Evolutionary conservation across 306 rosid genomes (phyloP).

Genomic region (Geum urbanum): DNA sequence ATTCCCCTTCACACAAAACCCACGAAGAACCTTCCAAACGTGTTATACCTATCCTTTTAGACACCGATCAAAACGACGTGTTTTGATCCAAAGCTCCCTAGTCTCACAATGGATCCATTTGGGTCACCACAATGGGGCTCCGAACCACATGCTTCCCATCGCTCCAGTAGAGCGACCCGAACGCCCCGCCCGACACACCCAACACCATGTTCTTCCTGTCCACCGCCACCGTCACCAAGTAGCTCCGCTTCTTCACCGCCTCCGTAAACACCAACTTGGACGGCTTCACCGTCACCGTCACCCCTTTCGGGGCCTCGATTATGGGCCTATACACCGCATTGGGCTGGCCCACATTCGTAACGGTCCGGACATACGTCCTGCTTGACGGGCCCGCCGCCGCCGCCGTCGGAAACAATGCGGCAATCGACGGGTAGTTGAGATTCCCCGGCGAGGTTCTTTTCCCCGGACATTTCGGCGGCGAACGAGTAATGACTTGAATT

Average conservation of each 20-base stretch:
- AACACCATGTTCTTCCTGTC: conserved; percentile 39
- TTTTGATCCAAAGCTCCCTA: conserved; percentile 1
- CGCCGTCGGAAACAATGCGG: conserved; percentile 43
- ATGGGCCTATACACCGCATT: conserved; percentile 48
- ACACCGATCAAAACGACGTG: conserved; percentile 42
- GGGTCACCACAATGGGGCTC: conserved; percentile 76
- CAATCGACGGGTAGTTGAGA: conserved; percentile 74
- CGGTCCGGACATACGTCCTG: conserved; percentile 57
- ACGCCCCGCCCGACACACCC: conserved; percentile 66
- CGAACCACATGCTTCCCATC: conserved; percentile 84
- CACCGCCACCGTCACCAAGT: conserved; percentile 49
- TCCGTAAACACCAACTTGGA: conserved; percentile 50
- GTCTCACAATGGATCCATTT: conserved; percentile 55
- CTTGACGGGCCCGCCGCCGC: conserved; percentile 31
- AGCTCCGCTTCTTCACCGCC: conserved; percentile 59
- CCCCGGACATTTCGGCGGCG: conserved; percentile 47
- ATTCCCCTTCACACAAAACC: too few species aligned
- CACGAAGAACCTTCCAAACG: too few species aligned
- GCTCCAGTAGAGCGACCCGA: conserved; percentile 75
- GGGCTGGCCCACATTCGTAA: conserved; percentile 61
- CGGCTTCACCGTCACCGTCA: conserved; percentile 66
- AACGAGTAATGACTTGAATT: conserved; percentile 65
- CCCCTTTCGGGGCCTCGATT: conserved; percentile 57
- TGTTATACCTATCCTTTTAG: not conserved
- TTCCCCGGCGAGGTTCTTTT: conserved; percentile 57